These are phyloP conservation scores for Acacia crassicarpa DNA, from an alignment of 306 rosid species.

Conservation along the genomic window DNA sequence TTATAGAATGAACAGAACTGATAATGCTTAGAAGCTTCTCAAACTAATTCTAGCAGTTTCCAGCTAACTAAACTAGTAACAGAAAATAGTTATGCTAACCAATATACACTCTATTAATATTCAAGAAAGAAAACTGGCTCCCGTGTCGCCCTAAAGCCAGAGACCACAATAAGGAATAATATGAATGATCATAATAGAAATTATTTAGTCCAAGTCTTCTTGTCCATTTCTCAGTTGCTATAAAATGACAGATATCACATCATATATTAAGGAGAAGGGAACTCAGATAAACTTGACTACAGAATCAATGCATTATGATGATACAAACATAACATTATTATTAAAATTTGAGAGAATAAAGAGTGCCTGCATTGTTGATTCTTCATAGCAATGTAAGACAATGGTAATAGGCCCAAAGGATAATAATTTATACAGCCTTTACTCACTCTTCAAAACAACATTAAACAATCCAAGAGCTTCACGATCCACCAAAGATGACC, in stretches of 20 bases:
- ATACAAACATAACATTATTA: constrained; percentile 11
- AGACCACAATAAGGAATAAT: neutral
- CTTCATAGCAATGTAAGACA: no score
- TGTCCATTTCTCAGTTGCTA: neutral
- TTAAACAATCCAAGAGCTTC: constrained; percentile 8
- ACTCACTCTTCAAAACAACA: constrained; percentile 17
- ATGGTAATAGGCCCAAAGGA: neutral
- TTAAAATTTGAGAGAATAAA: neutral
- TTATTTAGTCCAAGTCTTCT: constrained; percentile 1
- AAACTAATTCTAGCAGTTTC: neutral
- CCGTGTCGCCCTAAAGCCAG: neutral
- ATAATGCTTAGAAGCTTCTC: constrained; percentile 8
- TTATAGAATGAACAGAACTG: neutral
- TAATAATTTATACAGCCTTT: neutral
- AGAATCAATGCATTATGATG: neutral
- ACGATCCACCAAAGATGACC: constrained; percentile 18
- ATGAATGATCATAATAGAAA: neutral
- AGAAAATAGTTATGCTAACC: no score
- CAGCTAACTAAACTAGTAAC: no score
- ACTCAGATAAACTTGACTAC: constrained; percentile 10
- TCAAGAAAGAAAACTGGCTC: neutral
- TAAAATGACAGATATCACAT: neutral
- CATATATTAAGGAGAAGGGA: neutral
- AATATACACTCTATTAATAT: no score
- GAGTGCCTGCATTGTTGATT: neutral